Percentiles rank a stretch among this genome's conserved stretches.
Evolutionary conservation across 768 basidiomycete species (phyloP).

Genomic region (Leucocoprinus leucothites): DNA sequence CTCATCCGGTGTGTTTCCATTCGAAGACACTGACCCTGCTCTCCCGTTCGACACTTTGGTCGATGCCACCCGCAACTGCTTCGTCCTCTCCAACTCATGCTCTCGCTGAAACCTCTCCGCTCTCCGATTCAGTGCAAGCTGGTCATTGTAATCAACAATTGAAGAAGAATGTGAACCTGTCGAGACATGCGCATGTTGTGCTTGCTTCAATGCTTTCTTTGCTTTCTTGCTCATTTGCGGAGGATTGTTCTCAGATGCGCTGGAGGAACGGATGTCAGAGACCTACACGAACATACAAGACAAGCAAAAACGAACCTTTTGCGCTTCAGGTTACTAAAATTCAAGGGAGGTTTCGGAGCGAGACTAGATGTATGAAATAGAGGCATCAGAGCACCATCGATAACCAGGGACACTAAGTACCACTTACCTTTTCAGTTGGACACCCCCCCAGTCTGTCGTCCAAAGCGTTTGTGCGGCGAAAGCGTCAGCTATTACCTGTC

Average conservation of each 20-base stretch:
- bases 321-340: conserved; percentile 58
- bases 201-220: conserved; percentile 51
- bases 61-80: conserved; percentile 43
- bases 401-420: not conserved
- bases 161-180: conserved; percentile 31
- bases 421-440: conserved; percentile 79
- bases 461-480: conserved; percentile 81
- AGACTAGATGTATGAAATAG: conserved; percentile 41
- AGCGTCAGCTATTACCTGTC: conserved; percentile 94
- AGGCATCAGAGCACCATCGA: not conserved
- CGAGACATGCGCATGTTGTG: conserved; percentile 32
- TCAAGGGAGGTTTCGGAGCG: conserved; percentile 53
- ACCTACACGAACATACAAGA: conserved; percentile 28
- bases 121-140: conserved; percentile 67
- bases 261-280: conserved; percentile 5
- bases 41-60: conserved; percentile 32
- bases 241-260: conserved; percentile 24
- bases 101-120: conserved; percentile 90
- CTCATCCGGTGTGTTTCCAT: conserved; percentile 46
- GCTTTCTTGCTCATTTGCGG: conserved; percentile 45
- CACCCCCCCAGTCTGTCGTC: conserved; percentile 91
- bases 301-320: conserved; percentile 50
- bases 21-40: conserved; percentile 5
- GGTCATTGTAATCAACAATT: conserved; percentile 54
- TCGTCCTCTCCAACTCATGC: conserved; percentile 76